Base-by-base conservation (phyloP, 306 rosid species). In the Hippophae rhamnoides region DNA sequence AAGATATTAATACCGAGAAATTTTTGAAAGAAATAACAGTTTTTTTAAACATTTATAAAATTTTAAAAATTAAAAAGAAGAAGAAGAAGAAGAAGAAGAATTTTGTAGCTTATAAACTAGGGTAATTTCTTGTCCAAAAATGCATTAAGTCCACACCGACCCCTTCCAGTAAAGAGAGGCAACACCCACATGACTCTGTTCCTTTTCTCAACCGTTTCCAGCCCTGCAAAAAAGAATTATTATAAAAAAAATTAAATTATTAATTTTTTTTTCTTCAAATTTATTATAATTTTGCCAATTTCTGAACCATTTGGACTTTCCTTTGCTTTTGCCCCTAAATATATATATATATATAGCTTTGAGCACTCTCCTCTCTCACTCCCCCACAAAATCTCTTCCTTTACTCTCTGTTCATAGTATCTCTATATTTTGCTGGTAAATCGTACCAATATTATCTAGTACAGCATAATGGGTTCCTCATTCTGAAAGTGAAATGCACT, bases 91-190 rank as follows among this genome's bases (percentile, higher is more conserved):
- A 18, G 23, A 18, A 18, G 23, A 18, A 18, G 23, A 18, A 18
- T n/a, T 18, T 18, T 18, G 1, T 18, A 18, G 23, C 23, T 18
- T 18, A 18, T 31, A 4, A 31, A 2, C 0, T 31, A 1, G 3
- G 38, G 38, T 2, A 31, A 31, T 31, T 58, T 52, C 9, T 47
- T 42, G 58, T 68, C 64, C 52, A 56, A 62, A 54, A 59, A 31
- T 26, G 61, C 75, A 72, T 79, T 77, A 71, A 81, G 69, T 67
- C 75, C 82, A 58, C 95, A 77, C 89, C 90, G 90, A 87, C 95
- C 76, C 76, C 64, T 49, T 57, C 68, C 75, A 60, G 78, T 31
- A 31, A 31, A 4, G 72, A 45, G 69, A 71, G 64, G 72, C 64
- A 57, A 72, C 66, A 25, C 63, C 69, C 95, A 87, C 97, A 82